A percentile compares a stretch with the other conserved stretches of the same genome.
Evolutionary conservation across 169 alveolate genomes (phyloP).

Genomic region (Perkinsus chesapeaki): DNA sequence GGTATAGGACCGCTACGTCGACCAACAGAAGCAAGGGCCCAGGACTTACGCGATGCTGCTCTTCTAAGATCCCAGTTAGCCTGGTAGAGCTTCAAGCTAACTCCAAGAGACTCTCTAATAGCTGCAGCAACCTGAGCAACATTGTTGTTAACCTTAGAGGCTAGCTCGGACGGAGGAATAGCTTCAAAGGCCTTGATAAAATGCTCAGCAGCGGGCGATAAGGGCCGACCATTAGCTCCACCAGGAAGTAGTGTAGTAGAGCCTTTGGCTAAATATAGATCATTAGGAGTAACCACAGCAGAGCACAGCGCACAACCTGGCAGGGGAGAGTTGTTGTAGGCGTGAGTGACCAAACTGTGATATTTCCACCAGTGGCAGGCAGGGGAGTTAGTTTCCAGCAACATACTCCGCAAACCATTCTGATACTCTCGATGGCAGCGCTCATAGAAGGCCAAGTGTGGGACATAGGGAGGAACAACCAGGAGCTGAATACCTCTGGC

Average conservation of each 20-base stretch:
- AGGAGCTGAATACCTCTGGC: background rate
- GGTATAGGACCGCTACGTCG: background rate
- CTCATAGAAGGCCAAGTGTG: background rate
- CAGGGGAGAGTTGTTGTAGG: background rate
- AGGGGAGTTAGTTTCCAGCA: background rate
- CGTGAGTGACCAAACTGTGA: background rate
- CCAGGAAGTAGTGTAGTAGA: background rate
- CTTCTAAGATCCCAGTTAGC: background rate
- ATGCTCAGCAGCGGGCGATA: background rate
- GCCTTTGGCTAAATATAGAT: background rate
- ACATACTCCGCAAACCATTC: background rate
- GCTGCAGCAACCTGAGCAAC: background rate
- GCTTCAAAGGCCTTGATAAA: background rate
- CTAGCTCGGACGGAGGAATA: background rate
- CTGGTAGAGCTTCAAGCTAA: background rate
- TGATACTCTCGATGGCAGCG: background rate
- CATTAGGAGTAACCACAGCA: background rate
- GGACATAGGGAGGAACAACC: background rate
- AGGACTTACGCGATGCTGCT: background rate
- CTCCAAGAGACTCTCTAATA: background rate
- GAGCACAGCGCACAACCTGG: background rate
- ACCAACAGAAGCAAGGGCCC: background rate
- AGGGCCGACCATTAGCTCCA: background rate
- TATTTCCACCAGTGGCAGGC: background rate
- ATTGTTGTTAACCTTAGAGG: background rate